Evolutionary conservation across 176 grass and related monocot genomes (phyloP), one percentile per base, ranked within the genome.

Genomic region (Oryza australiensis): DNA sequence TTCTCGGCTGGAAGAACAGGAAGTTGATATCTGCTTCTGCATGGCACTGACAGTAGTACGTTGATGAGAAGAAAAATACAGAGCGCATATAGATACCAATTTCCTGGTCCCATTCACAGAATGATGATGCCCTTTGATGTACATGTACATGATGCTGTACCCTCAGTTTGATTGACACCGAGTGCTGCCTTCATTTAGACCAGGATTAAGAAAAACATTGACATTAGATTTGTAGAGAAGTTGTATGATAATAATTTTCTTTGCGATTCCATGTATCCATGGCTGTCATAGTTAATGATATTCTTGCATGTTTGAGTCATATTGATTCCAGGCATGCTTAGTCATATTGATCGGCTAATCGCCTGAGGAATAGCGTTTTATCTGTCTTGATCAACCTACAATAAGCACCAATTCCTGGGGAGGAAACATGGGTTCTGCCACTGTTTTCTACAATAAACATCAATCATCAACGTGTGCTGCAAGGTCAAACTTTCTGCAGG

Each of bases 21-120:
- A 98, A 88, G 67, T 78, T 98, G 92, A 98, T 98, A 82, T 98
- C 95, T 30, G 93, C 93, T 51, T 95, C 95, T 72, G 95, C 95
- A 9, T 98, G 95, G 95, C 82, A 98, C 67, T 98, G 76, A 95
- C 62, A 74, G 40, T 26, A 63, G 14, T 20, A 73, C 66, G 62
- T 34, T 86, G 37, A 78, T 22, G 7, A 20, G 45, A 63, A 65
- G 57, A 73, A 82, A 77, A 27, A 73, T 10, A 62, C 13, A 65
- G 51, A 41, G 72, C 72, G 32, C 27, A 43, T 46, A 76, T 86
- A 70, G 51, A 75, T 62, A 83, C 75, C 76, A 34, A 87, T 74
- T 62, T 32, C 80, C 72, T 86, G 84, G 80, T 86, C 69, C 74
- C 12, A 23, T 83, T 49, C 42, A 18, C 13, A 15, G 46, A 63